Evolutionary conservation across 371 early-diverging fungal genomes (phyloP), one percentile per base, ranked within the genome.

Genomic region (Amoeboaphelidium protococcarum): DNA sequence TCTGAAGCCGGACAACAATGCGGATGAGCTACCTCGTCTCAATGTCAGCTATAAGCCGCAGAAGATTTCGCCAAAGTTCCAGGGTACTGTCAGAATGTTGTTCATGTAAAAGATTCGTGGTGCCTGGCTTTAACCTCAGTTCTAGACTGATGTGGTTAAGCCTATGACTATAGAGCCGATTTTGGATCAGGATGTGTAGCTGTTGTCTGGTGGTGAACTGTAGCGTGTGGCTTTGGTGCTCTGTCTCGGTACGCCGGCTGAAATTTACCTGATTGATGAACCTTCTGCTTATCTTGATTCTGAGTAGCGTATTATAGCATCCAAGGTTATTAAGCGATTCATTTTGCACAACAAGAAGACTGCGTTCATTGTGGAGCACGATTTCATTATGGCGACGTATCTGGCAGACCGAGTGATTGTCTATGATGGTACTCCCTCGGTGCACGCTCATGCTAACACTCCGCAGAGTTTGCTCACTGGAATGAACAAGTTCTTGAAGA

Each of bases 331-430:
- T 65, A 99, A 99, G 70, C 67, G 88, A 47, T 99, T 88, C 73
- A 92, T 97, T 52, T 71, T 97, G 54, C 86, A 89, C 67, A 74
- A 82, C 53, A 90, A 92, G 65, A 89, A 90, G 73, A 89, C 92
- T 23, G 97, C 97, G 26, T 98, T 99, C 68, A 74, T 99, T 50
- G 99, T 99, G 46, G 99, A 99, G 76, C 99, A 99, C 80, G 99
- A 99, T 69, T 92, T 99, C 66, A 95, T 98, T 61, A 95, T 99
- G 88, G 96, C 91, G 19, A 98, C 98, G n/a, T 99, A 99, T 62
- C 69, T 99, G 48, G 99, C 99, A 44, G 97, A 97, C 62, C 82
- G 92, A 61, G 92, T 97, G 22, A 82, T 99, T 62, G 95, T 99
- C 21, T 97, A 91, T 66, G 87, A 85, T 3, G 99, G 98, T 60